Percentiles rank a stretch among this genome's conserved stretches.
Evolutionary conservation across 768 basidiomycete species (phyloP).

Genomic region (Polyporus arcularius): DNA sequence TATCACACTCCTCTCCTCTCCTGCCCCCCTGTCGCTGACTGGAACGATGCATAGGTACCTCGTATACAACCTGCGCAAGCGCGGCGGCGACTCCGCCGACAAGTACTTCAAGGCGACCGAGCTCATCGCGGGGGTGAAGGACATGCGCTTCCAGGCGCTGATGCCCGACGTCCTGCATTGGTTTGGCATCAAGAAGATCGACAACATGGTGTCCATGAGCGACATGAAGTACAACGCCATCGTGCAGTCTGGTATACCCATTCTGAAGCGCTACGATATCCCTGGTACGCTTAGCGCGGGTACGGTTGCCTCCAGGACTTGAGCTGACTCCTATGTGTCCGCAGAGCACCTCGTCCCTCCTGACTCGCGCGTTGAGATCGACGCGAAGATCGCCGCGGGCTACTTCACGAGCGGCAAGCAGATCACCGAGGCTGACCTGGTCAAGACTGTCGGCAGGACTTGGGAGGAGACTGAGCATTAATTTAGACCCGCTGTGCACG

Average conservation of each 20-base stretch:
- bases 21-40: not conserved
- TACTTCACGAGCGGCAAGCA: conserved; percentile 86
- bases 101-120: conserved; percentile 95
- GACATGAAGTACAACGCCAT: conserved; percentile 98
- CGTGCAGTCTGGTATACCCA: conserved; percentile 83
- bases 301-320: not conserved
- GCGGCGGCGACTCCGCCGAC: conserved; percentile 90
- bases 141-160: conserved; percentile 92
- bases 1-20: conserved; percentile 3
- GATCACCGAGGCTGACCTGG: conserved; percentile 74
- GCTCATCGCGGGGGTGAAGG: conserved; percentile 91
- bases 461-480: conserved; percentile 92
- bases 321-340: not conserved
- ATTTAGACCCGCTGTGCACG: not conserved
- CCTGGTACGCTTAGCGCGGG: conserved; percentile 52
- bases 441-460: conserved; percentile 83
- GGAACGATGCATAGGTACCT: conserved; percentile 58
- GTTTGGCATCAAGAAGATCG: conserved; percentile 88
- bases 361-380: conserved; percentile 91
- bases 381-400: conserved; percentile 93
- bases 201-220: conserved; percentile 89
- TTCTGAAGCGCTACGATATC: conserved; percentile 81
- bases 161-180: conserved; percentile 98
- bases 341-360: conserved; percentile 85
- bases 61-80: conserved; percentile 95